A percentile compares a stretch with the other conserved stretches of the same genome.
These are phyloP conservation scores for Pythium rishiriense DNA, from an alignment of 352 stramenopile species.

Conservation along the genomic window DNA sequence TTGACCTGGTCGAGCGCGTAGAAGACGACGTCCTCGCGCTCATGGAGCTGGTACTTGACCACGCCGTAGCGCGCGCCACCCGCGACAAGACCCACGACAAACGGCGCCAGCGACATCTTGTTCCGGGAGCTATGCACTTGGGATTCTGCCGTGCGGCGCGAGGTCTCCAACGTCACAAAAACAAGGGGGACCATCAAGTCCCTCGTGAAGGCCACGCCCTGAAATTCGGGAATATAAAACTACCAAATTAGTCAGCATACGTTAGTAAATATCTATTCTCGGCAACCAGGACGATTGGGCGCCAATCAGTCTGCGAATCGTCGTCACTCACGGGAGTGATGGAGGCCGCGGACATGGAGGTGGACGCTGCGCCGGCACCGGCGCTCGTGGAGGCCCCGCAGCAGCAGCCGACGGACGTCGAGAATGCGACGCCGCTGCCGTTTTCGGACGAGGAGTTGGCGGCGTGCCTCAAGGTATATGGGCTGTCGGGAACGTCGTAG, in stretches of 20 bases:
- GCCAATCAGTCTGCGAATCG: conserved; percentile 17
- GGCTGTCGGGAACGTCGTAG: background rate
- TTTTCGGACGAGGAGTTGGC: conserved; percentile 71
- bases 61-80: conserved; percentile 66
- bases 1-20: conserved; percentile 68
- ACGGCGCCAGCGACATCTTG: conserved; percentile 66
- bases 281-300: conserved; percentile 7
- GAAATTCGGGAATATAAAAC: background rate
- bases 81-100: conserved; percentile 62
- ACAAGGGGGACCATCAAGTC: conserved; percentile 14
- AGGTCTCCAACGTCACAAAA: conserved; percentile 21
- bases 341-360: conserved; percentile 33
- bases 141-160: conserved; percentile 9
- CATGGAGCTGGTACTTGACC: conserved; percentile 68
- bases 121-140: background rate
- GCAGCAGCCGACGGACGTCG: background rate
- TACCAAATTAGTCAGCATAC: background rate
- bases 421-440: conserved; percentile 46
- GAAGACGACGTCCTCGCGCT: conserved; percentile 69
- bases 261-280: conserved; percentile 1
- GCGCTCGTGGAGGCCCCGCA: background rate
- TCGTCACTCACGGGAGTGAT: conserved; percentile 31
- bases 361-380: background rate
- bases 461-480: conserved; percentile 51
- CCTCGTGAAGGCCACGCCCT: background rate